Evolutionary conservation across 306 rosid genomes (phyloP), one percentile per base, ranked within the genome.

Genomic region (Heteromeles arbutifolia): DNA sequence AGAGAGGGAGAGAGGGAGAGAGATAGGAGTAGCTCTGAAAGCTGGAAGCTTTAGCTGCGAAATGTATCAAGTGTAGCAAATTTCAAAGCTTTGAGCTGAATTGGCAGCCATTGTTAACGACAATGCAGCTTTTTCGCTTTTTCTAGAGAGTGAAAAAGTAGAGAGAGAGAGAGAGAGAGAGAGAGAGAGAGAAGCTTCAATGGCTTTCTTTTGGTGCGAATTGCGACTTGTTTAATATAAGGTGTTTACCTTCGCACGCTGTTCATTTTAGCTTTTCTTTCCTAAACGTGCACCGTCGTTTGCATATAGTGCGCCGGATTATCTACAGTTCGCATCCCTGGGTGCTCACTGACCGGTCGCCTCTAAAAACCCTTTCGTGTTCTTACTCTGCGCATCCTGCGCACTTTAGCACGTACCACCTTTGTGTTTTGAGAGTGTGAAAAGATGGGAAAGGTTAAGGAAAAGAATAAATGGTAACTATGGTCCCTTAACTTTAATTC

Each of bases 81-180:
- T 83, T 53, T 81, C 39, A 63, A 77, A 82, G 52, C 74, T 78
- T 77, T 62, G 73, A 75, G 86, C 74, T 79, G 70, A 82, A 80
- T 48, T 61, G 45, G 76, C 83, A 67, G 77, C 82, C 70, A 81
- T 75, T 53, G 54, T 15, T 50, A 59, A 80, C 41, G 78, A 74
- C 67, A 76, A 69, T 62, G 85, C 79, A 66, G 65, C 86, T 78
- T 77, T 72, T 45, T 69, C 63, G 58, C 77, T 74, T 65, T 57
- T 83, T 74, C 34, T 74, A 61, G 45, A 83, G 85, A 80, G 81
- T 45, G 80, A 78, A 45, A 69, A 62, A 79, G 80, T 28, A 61
- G 45, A 68, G 28, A 58, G 52, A 44, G 44, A 37, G 61, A 50
- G 75, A 58, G 52, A 44, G 43, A 37, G 69, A 50, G 69, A 50